Conservation (phyloP, 2,329 filamentous ascomycete species). For the Alternaria solani region DNA sequence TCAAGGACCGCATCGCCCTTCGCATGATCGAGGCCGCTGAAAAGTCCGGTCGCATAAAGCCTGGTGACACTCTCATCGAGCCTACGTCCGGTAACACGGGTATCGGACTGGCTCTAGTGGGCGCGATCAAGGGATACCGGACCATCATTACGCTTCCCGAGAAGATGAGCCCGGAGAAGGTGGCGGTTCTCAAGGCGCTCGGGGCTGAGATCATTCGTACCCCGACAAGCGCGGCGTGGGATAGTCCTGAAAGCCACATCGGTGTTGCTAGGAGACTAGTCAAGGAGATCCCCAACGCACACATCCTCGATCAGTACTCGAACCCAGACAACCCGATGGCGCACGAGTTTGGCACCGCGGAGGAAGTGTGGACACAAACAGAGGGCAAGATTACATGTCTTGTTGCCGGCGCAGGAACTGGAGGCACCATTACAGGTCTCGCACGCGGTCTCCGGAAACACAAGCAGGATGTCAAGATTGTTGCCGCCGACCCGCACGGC, state of each 20-base stretch:
- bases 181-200: constrained; percentile 89
- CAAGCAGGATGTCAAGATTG: constrained; percentile 82
- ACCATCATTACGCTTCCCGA: constrained; percentile 98
- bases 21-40: constrained; percentile 98
- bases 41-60: constrained; percentile 89
- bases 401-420: constrained; percentile 92
- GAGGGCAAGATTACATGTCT: constrained; percentile 81
- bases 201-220: constrained; percentile 98
- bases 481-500: constrained; percentile 91
- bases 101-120: constrained; percentile 92
- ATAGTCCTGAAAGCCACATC: constrained; percentile 95
- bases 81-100: constrained; percentile 98
- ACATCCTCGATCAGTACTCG: constrained; percentile 96
- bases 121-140: constrained; percentile 95
- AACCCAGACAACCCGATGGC: constrained; percentile 92
- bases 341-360: constrained; percentile 91
- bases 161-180: constrained; percentile 99
- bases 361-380: constrained; percentile 96
- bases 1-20: constrained; percentile 94
- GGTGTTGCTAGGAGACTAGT: constrained; percentile 88
- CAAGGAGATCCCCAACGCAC: constrained; percentile 95
- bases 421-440: constrained; percentile 92
- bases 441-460: constrained; percentile 87
- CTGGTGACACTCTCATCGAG: constrained; percentile 96
- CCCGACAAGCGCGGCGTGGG: constrained; percentile 93